Evolutionary conservation across 331 rosid species (phyloP).

Genomic region (Prunus yedoensis): DNA sequence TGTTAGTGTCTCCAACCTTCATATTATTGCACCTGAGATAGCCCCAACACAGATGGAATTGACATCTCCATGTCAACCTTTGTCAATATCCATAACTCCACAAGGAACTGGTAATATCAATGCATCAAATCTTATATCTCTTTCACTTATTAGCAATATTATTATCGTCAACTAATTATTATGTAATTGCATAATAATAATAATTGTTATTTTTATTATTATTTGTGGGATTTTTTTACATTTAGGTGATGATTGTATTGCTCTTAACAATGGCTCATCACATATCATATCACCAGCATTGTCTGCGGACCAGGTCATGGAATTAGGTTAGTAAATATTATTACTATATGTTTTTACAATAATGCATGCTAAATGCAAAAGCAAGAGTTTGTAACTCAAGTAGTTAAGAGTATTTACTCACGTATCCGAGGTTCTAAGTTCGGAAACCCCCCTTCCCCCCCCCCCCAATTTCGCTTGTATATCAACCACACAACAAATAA

Average conservation of each 20-base stretch:
- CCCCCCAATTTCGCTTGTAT: too few species aligned
- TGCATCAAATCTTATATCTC: neutral
- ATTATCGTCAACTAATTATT: too few species aligned
- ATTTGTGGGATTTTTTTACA: too few species aligned
- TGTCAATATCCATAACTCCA: conserved; percentile 47
- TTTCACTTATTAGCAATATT: neutral
- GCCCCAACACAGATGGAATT: conserved; percentile 77
- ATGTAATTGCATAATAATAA: too few species aligned
- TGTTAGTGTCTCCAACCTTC: conserved; percentile 36
- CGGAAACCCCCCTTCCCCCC: too few species aligned
- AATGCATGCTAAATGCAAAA: too few species aligned
- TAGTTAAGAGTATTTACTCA: accelerated
- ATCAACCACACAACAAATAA: too few species aligned
- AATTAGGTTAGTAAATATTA: conserved; percentile 36
- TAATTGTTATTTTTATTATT: too few species aligned
- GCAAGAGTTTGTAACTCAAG: too few species aligned
- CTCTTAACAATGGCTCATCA: conserved; percentile 54
- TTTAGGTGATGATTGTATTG: conserved; percentile 71
- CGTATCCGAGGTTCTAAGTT: too few species aligned
- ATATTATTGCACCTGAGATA: conserved; percentile 48
- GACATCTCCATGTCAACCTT: conserved; percentile 41
- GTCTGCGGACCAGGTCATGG: conserved; percentile 73
- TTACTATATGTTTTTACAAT: neutral
- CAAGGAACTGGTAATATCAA: conserved; percentile 47
- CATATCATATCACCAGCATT: conserved; percentile 36